Percentiles rank a stretch among this genome's conserved stretches.
Conservation (phyloP, 106 monocot genomes). For the Allium sativum region DNA sequence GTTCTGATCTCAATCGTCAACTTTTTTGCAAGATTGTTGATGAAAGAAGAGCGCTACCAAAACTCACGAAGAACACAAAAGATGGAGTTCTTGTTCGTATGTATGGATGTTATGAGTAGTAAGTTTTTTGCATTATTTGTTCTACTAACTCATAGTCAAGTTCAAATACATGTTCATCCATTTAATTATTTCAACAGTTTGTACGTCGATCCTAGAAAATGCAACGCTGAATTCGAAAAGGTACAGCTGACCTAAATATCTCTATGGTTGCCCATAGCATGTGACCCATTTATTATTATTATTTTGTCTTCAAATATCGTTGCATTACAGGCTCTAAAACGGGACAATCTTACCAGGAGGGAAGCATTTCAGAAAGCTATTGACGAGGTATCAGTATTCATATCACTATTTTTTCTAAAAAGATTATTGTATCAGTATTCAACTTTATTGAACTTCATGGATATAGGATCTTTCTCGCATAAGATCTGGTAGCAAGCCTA, state of each 20-base stretch:
- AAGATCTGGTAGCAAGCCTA: slow-evolving; percentile 6
- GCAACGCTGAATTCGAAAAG: slow-evolving; percentile 25
- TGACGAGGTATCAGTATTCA: slow-evolving; percentile 20
- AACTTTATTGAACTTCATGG: slow-evolving; percentile 1
- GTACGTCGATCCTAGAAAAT: slow-evolving; percentile 33
- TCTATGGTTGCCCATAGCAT: too few species aligned
- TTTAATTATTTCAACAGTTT: slow-evolving; percentile 13
- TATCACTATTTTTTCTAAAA: background rate
- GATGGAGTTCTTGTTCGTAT: slow-evolving; percentile 33
- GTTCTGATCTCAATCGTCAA: background rate
- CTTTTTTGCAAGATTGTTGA: slow-evolving; percentile 18
- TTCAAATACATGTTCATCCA: background rate
- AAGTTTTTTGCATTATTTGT: slow-evolving; percentile 8
- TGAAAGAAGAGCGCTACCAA: slow-evolving; percentile 17
- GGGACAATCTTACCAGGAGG: slow-evolving; percentile 18
- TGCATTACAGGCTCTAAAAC: slow-evolving; percentile 19
- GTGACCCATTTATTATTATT: too few species aligned
- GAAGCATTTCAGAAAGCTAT: slow-evolving; percentile 33
- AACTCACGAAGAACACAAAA: slow-evolving; percentile 25
- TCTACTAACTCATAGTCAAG: too few species aligned
- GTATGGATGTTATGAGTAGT: slow-evolving; percentile 50
- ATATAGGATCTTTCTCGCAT: slow-evolving; percentile 15
- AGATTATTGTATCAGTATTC: background rate
- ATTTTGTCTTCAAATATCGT: background rate
- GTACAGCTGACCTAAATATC: slow-evolving; percentile 7